These are phyloP conservation scores for Coprinopsis sp. DNA, from an alignment of 768 basidiomycete genomes.

Conservation along the genomic window DNA sequence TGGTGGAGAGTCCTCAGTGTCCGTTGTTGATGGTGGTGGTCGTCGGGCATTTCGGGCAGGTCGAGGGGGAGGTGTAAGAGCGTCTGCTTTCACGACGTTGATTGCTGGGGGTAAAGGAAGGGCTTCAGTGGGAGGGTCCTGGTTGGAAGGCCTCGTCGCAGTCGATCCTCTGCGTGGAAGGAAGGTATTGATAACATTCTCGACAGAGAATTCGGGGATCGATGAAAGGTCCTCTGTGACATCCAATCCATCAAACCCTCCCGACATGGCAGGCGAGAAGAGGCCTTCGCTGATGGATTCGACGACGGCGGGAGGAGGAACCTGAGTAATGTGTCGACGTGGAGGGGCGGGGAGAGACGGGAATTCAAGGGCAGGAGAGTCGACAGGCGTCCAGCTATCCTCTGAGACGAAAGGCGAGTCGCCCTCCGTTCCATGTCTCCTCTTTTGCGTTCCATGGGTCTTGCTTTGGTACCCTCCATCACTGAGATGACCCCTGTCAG, in stretches of 20 bases:
- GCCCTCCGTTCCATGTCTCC: background rate
- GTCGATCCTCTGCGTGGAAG: constrained; percentile 10
- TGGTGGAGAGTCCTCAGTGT: constrained; percentile 15
- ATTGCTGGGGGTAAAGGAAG: background rate
- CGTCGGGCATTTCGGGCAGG: constrained; percentile 23
- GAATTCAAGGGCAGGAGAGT: background rate
- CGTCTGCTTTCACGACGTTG: background rate
- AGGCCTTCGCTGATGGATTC: constrained; percentile 5
- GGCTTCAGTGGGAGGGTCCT: constrained; percentile 4
- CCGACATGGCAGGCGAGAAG: background rate
- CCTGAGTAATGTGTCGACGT: constrained; percentile 7
- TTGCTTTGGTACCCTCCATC: constrained; percentile 2
- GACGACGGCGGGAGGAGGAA: too few species aligned
- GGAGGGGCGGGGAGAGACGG: constrained; percentile 8
- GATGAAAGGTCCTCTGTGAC: constrained; percentile 34
- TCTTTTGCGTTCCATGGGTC: background rate
- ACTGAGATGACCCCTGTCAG: constrained; percentile 5
- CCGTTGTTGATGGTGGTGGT: constrained; percentile 15
- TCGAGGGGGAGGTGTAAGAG: constrained; percentile 27
- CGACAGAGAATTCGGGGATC: constrained; percentile 48
- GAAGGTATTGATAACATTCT: constrained; percentile 44
- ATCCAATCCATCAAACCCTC: background rate
- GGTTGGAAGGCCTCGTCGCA: constrained; percentile 1
- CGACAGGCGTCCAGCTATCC: background rate
- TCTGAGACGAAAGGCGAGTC: constrained; percentile 1